A percentile compares a stretch with the other conserved stretches of the same genome.
Conservation (phyloP, 768 basidiomycete genomes). For the Lentinula raphanica region DNA sequence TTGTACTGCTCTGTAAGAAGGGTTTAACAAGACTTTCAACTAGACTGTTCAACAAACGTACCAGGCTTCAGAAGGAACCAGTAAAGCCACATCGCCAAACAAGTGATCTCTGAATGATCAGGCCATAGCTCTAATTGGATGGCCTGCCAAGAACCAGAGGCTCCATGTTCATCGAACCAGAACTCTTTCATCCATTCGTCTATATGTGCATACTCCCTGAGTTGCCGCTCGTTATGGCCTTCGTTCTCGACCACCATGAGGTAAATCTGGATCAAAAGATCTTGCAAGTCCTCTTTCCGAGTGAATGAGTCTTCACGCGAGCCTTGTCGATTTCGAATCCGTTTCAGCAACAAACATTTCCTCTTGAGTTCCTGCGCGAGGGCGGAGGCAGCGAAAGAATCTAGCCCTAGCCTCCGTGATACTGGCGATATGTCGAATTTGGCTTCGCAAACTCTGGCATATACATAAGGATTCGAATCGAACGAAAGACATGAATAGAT, state of each 20-base stretch:
- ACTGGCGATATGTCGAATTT: constrained; percentile 63
- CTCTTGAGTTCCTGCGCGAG: constrained; percentile 60
- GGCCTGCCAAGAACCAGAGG: constrained; percentile 41
- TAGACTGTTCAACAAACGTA: constrained; percentile 25
- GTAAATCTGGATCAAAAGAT: constrained; percentile 64
- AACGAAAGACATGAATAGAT: constrained; percentile 48
- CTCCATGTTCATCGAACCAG: constrained; percentile 58
- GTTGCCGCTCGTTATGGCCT: constrained; percentile 63
- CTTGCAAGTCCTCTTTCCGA: constrained; percentile 24
- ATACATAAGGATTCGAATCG: constrained; percentile 58
- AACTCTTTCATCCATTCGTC: constrained; percentile 61
- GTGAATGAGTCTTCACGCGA: constrained; percentile 25
- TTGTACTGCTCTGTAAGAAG: constrained; percentile 40
- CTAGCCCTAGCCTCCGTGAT: constrained; percentile 42
- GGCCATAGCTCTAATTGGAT: constrained; percentile 54
- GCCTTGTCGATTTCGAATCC: constrained; percentile 43
- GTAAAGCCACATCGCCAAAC: constrained; percentile 74
- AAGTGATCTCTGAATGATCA: constrained; percentile 40
- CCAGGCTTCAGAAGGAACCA: constrained; percentile 68
- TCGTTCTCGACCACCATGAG: constrained; percentile 81
- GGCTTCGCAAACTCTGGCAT: constrained; percentile 59
- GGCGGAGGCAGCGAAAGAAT: constrained; percentile 32
- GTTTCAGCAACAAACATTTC: constrained; percentile 54
- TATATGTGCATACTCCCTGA: constrained; percentile 63
- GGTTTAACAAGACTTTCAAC: not conserved